These are phyloP conservation scores for Cladosporium velox DNA, from an alignment of 2,329 filamentous ascomycete genomes.

Conservation along the genomic window DNA sequence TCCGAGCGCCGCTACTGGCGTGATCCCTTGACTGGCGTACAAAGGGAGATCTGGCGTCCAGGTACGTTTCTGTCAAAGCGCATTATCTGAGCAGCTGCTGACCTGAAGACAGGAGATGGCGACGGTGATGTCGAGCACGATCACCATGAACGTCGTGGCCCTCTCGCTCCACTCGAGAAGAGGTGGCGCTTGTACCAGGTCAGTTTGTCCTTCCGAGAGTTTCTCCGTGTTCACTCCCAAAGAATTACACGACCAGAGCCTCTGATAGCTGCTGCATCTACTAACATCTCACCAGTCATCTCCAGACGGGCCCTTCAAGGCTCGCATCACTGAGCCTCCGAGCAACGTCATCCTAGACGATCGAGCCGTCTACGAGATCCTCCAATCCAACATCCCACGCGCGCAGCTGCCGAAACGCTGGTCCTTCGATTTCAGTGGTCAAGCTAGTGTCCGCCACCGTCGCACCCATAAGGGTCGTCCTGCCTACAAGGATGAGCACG, in stretches of 20 bases:
- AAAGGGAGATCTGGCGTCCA: constrained; percentile 43
- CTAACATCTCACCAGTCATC: neutral
- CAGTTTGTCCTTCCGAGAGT: constrained; percentile 4
- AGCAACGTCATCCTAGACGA: constrained; percentile 46
- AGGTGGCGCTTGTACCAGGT: constrained; percentile 45
- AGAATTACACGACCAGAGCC: neutral
- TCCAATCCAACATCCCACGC: constrained; percentile 32
- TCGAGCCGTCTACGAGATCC: constrained; percentile 39
- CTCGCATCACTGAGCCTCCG: constrained; percentile 33
- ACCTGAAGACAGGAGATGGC: constrained; percentile 32
- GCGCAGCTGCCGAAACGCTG: constrained; percentile 37
- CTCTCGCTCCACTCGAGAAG: constrained; percentile 26
- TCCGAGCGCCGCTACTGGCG: constrained; percentile 29
- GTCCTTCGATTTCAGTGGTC: constrained; percentile 42
- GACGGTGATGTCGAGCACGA: constrained; percentile 38
- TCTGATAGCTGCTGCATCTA: neutral
- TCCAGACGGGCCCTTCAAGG: constrained; percentile 9
- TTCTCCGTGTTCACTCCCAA: neutral
- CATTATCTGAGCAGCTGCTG: neutral
- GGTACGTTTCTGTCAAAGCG: constrained; percentile 21
- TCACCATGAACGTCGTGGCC: constrained; percentile 31
- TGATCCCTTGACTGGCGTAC: constrained; percentile 28
- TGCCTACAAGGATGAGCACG: constrained; percentile 31
- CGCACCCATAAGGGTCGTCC: constrained; percentile 43
- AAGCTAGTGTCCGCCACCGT: constrained; percentile 35